Conservation (phyloP, 345 rosid genomes). For the Rhodamnia rubescens region DNA sequence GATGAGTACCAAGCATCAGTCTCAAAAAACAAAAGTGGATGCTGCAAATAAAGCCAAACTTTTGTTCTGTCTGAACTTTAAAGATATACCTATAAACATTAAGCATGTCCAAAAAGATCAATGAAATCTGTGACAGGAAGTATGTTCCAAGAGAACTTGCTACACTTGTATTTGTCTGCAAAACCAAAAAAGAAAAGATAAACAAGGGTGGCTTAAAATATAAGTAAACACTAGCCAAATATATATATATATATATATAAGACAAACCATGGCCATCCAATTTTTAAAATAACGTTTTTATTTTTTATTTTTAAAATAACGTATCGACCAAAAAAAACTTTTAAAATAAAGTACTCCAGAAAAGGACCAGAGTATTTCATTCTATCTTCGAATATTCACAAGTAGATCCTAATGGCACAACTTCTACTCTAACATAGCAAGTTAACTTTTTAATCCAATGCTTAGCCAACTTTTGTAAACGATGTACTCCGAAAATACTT, state of each 20-base stretch:
- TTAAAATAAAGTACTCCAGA: not conserved
- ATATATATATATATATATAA: too few relatives aligned
- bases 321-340: not conserved
- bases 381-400: not conserved
- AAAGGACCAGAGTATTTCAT: not conserved
- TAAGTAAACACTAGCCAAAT: not conserved
- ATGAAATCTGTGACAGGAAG: slow-evolving; percentile 77
- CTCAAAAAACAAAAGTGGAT: not conserved
- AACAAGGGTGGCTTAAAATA: not conserved
- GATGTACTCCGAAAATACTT: not conserved
- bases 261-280: not conserved
- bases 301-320: too few relatives aligned
- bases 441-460: not conserved
- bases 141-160: slow-evolving; percentile 89
- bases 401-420: not conserved
- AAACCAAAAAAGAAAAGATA: not conserved
- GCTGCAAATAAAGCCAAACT: not conserved
- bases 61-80: not conserved
- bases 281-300: not conserved
- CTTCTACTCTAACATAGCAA: not conserved
- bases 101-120: slow-evolving; percentile 96
- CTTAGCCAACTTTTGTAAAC: not conserved
- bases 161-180: slow-evolving; percentile 98
- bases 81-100: slow-evolving; percentile 80
- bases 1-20: not conserved